Evolutionary conservation across 805 yeast species (phyloP).

Genomic region (Torulaspora delbrueckii): DNA sequence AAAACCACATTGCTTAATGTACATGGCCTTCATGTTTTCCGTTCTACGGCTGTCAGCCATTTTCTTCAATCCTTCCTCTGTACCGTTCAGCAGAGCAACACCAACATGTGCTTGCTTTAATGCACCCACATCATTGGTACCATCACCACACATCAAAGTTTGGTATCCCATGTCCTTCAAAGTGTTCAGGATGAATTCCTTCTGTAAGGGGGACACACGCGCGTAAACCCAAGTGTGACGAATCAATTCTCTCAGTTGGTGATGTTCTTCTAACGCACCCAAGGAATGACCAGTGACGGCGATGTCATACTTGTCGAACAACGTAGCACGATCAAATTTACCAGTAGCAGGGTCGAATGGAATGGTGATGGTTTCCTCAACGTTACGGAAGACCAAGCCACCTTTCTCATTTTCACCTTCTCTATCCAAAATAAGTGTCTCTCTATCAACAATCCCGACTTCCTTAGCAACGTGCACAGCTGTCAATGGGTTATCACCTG

Average conservation of each 20-base stretch:
- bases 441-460: conserved; percentile 80
- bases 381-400: conserved; percentile 77
- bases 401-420: conserved; percentile 55
- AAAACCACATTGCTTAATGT: conserved; percentile 77
- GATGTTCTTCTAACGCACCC: conserved; percentile 56
- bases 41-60: conserved; percentile 73
- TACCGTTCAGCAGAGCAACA: conserved; percentile 95
- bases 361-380: conserved; percentile 65
- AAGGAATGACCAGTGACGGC: conserved; percentile 94
- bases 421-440: conserved; percentile 78
- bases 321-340: conserved; percentile 32
- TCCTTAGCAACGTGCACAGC: conserved; percentile 97
- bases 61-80: conserved; percentile 88
- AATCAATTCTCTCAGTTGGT: conserved; percentile 65
- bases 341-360: conserved; percentile 58
- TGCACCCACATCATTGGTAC: conserved; percentile 99
- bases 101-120: conserved; percentile 98
- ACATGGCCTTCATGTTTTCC: conserved; percentile 59
- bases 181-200: conserved; percentile 81
- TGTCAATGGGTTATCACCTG: conserved; percentile 97
- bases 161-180: conserved; percentile 84
- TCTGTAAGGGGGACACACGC: conserved; percentile 93
- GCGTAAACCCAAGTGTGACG: conserved; percentile 96
- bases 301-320: conserved; percentile 70
- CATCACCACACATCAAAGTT: conserved; percentile 99